Conservation (phyloP, 495 filamentous ascomycete genomes). For the Usnea hakonensis region DNA sequence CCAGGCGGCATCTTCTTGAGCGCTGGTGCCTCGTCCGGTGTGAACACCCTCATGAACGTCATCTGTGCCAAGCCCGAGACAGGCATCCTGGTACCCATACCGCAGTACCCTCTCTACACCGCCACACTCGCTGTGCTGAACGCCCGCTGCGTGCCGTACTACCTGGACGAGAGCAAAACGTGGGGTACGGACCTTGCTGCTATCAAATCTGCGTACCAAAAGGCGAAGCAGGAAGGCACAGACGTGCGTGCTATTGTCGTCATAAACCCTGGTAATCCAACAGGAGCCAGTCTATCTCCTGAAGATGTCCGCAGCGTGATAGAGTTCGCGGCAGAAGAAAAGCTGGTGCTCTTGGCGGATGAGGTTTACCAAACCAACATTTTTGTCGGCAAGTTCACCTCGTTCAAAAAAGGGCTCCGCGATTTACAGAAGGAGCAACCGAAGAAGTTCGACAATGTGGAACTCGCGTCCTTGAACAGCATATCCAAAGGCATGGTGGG, state of each 20-base stretch:
- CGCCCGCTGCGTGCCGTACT: conserved; percentile 83
- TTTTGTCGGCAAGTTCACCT: conserved; percentile 84
- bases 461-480: conserved; percentile 80
- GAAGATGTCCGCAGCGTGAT: conserved; percentile 75
- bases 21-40: conserved; percentile 85
- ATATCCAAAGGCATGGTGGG: conserved; percentile 96
- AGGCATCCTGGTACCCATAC: conserved; percentile 89
- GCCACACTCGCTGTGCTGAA: conserved; percentile 82
- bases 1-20: conserved; percentile 75
- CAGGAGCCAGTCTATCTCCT: conserved; percentile 71
- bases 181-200: conserved; percentile 80
- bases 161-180: conserved; percentile 71
- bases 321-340: conserved; percentile 75
- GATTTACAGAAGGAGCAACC: conserved; percentile 69
- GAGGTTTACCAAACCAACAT: conserved; percentile 99
- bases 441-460: conserved; percentile 70
- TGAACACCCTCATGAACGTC: conserved; percentile 84
- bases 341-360: conserved; percentile 84
- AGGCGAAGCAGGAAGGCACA: conserved; percentile 64
- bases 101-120: conserved; percentile 96
- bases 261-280: conserved; percentile 98
- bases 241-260: conserved; percentile 89
- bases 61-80: conserved; percentile 73
- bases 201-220: conserved; percentile 62
- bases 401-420: conserved; percentile 85